phyloP scores from a whole-genome alignment of 192 early-diverging fungal species.

The Umbelopsis isabellina region DNA sequence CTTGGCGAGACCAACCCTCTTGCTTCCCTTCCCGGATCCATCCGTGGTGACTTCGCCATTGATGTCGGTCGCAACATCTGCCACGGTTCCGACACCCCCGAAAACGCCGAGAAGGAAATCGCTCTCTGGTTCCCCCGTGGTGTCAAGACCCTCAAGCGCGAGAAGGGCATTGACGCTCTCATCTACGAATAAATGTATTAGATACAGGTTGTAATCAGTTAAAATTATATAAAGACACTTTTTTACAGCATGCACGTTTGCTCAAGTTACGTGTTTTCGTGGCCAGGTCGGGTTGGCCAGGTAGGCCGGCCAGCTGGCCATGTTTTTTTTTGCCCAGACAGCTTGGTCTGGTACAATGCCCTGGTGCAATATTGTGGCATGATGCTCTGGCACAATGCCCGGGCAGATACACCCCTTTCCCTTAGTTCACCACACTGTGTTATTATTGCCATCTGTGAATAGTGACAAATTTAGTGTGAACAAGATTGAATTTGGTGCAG shows the following conservation, averaged over 20 bases:
- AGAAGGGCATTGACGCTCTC: slow-evolving; percentile 26
- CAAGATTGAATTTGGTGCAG: not conserved
- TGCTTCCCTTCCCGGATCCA: slow-evolving; percentile 86
- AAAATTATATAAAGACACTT: slow-evolving; percentile 13
- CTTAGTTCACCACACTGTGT: slow-evolving; percentile 19
- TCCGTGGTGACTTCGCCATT: slow-evolving; percentile 93
- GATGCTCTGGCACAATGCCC: too few species aligned
- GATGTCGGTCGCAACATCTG: slow-evolving; percentile 87
- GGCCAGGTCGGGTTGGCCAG: too few species aligned
- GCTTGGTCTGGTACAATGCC: too few species aligned
- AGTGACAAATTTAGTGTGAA: slow-evolving; percentile 17
- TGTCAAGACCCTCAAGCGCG: slow-evolving; percentile 26
- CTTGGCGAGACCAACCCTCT: slow-evolving; percentile 94
- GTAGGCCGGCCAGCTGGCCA: too few species aligned
- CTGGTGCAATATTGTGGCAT: too few species aligned
- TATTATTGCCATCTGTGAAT: not conserved
- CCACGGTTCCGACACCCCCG: slow-evolving; percentile 91
- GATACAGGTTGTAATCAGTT: slow-evolving; percentile 15
- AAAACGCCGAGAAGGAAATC: slow-evolving; percentile 88
- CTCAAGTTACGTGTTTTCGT: too few species aligned
- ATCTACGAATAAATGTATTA: slow-evolving; percentile 44
- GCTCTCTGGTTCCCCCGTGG: slow-evolving; percentile 52
- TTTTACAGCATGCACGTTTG: too few species aligned
- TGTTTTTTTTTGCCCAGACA: too few species aligned
- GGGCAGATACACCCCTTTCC: not conserved